Base-by-base conservation (phyloP, 2,329 filamentous ascomycete species). In the Aspergillus niger region DNA sequence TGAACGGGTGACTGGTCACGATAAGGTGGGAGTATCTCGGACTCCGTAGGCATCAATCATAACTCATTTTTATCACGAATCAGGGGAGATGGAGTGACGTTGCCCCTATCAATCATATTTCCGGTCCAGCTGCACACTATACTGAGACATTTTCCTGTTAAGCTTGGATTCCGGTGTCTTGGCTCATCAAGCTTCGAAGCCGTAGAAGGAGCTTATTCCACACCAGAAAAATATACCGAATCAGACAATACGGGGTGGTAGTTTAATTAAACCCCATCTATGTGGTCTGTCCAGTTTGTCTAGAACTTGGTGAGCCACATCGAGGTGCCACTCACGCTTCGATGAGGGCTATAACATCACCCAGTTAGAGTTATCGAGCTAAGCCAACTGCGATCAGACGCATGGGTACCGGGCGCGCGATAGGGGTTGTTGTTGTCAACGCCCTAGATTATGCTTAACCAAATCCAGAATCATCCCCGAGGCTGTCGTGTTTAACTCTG, bases 111-210 rank as follows among this genome's bases (percentile, higher is more conserved):
- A 26, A 26, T 15, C 15, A 49, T 30, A 22, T 6, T 17, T 49
- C n/a, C n/a, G 47, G 26, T 30, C 24, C 47, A 17, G 17, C 26
- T 50, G 47, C 47, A 50, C 26, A 50, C 26, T 30, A 30, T 28
- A 50, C 15, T 50, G 47, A 50, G 47, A 50, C 47, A 50, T 32
- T 36, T 36, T 20, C 26, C 47, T 28, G 15, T 50, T 50, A 50
- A 50, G 26, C 47, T 50, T 30, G 26, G 24, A 13, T 30, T 30
- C 26, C n/a, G 47, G 24, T 7, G 47, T 30, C 47, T 50, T 50
- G 47, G 47, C 47, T 50, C 15, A 17, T 30, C 26, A 50, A 50
- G 47, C 47, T 50, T 50, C 24, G 47, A 50, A 50, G 47, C 47
- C 13, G 28, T 50, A 17, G 47, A 50, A 50, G 47, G 47, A 50